Evolutionary conservation across 2,329 filamentous ascomycete species (phyloP), one percentile per base, ranked within the genome.

Genomic region (Fusarium floridanum): DNA sequence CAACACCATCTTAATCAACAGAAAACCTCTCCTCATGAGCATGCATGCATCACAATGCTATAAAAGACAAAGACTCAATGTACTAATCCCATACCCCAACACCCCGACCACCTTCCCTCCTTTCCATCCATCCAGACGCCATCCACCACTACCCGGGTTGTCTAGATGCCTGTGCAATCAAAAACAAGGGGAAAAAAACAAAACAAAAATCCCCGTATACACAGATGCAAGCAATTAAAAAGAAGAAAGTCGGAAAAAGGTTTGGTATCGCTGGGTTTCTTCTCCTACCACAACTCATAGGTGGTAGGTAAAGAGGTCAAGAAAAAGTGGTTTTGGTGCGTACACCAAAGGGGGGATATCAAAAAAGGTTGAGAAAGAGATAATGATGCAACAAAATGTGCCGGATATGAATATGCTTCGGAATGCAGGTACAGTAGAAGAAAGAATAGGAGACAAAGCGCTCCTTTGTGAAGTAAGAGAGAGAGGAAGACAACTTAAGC

Each of bases 281-380:
- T 34, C 32, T 34, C 11, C 61, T 50, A 67, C 64, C 22, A 32
- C 53, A 12, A 50, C 41, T 61, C 57, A 66, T 62, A 64, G 64
- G 60, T 34, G 60, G 29, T 59, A 53, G 67, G 64, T 67, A 45
- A 50, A n/a, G 34, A 36, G 63, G 65, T 64, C 60, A 34, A 73
- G 53, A 62, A 27, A 66, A 66, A 43, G 50, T 55, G 32, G 29
- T 24, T 36, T 29, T 73, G 74, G 73, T 34, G 70, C 39, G 68
- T 61, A 64, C 66, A 68, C 64, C 66, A 53, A 29, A 29, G 16
- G 27, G 65, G 74, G 77, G 78, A 79, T 80, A 79, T 79, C 77
- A 79, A 73, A 37, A 36, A 70, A 36, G 34, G 67, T 50, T 57
- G 34, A 36, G 34, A 39, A 59, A 36, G 50, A 39, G 50, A 36